A percentile compares a stretch with the other conserved stretches of the same genome.
phyloP scores from a whole-genome alignment of 2,329 filamentous ascomycete species.

The Orbilia ellipsospora region DNA sequence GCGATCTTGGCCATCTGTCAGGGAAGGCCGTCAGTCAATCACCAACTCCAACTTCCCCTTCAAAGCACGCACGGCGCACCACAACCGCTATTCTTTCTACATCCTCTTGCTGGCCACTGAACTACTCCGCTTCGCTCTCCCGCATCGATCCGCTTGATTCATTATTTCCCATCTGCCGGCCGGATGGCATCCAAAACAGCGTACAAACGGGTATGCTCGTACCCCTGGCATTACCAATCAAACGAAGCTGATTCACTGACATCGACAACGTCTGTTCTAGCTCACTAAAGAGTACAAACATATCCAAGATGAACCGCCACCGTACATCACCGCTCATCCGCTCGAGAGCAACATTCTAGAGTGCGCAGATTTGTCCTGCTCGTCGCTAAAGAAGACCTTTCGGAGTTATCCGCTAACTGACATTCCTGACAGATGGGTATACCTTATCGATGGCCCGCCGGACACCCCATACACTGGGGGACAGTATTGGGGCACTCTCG shows the following conservation, averaged over 20 bases:
- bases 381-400: background rate
- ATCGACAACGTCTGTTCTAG: constrained; percentile 60
- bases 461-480: constrained; percentile 93
- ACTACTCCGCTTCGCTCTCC: background rate
- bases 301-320: constrained; percentile 80
- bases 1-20: constrained; percentile 24
- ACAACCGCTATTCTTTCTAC: background rate
- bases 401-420: background rate
- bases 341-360: constrained; percentile 93
- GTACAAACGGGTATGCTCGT: constrained; percentile 57
- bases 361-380: constrained; percentile 65
- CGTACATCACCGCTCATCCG: constrained; percentile 88
- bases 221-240: constrained; percentile 40
- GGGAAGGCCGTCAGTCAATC: constrained; percentile 20
- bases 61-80: background rate
- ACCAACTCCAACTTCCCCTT: constrained; percentile 10
- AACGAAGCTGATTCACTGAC: constrained; percentile 30
- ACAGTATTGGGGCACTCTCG: constrained; percentile 97
- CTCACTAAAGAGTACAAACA: constrained; percentile 74
- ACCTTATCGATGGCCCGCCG: constrained; percentile 93
- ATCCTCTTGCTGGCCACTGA: background rate
- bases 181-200: constrained; percentile 58
- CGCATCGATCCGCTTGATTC: background rate
- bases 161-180: background rate
- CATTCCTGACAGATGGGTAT: constrained; percentile 78